Percentiles rank a stretch among this genome's conserved stretches.
phyloP scores from a whole-genome alignment of 1,284 basidiomycete species.

The Fomitiporia mediterranea region DNA sequence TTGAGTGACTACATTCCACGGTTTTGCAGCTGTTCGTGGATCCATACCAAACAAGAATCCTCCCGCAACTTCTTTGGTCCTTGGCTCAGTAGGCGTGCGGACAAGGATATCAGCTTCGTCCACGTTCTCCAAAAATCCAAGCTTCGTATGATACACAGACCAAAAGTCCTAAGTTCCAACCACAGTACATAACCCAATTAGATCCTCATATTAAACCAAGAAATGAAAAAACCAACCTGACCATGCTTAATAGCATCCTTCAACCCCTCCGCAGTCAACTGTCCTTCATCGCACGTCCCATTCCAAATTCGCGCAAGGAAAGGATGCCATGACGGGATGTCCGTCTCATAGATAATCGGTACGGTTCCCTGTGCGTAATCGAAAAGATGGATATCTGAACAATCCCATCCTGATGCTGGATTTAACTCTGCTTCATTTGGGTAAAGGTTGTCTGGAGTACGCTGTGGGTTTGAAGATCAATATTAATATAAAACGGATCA shows the following conservation, averaged over 20 bases:
- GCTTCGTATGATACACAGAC: constrained; percentile 41
- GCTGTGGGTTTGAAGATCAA: constrained; percentile 22
- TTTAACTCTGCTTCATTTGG: constrained; percentile 44
- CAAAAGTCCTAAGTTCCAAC: constrained; percentile 41
- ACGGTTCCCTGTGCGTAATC: constrained; percentile 34
- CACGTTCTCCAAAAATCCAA: constrained; percentile 40
- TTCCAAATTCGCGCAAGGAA: constrained; percentile 49
- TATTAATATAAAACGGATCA: background rate
- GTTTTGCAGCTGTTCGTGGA: constrained; percentile 30
- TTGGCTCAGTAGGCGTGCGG: constrained; percentile 27
- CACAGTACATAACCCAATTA: background rate
- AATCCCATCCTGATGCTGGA: constrained; percentile 38
- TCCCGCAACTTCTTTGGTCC: constrained; percentile 38
- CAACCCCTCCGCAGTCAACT: constrained; percentile 46
- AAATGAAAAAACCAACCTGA: constrained; percentile 29
- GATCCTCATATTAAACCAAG: background rate
- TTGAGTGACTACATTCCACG: constrained; percentile 41
- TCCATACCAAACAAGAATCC: constrained; percentile 50
- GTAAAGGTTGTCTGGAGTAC: constrained; percentile 44
- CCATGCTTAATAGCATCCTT: constrained; percentile 47
- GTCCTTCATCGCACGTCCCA: constrained; percentile 50
- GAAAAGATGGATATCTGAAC: constrained; percentile 33
- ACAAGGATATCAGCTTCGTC: constrained; percentile 30
- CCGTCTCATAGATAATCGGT: constrained; percentile 37
- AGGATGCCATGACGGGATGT: constrained; percentile 40